These are phyloP conservation scores for Heimioporus sp. DNA, from an alignment of 768 basidiomycete species.

Conservation along the genomic window DNA sequence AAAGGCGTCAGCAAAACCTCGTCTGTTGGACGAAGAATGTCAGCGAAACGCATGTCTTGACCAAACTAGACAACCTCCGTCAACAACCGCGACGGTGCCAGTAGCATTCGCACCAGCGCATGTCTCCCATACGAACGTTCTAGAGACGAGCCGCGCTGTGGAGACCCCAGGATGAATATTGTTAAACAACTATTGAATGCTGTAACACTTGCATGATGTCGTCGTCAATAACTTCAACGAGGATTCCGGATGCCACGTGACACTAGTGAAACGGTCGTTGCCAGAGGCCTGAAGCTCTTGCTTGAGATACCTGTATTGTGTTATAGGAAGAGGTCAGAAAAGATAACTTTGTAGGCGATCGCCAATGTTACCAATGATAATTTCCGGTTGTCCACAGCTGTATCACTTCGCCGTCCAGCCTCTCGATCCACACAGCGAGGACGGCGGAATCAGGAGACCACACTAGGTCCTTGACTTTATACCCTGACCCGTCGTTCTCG, in stretches of 20 bases:
- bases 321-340: slow-evolving; percentile 4
- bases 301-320: slow-evolving; percentile 76
- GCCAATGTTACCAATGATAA: slow-evolving; percentile 75
- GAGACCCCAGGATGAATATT: slow-evolving; percentile 1
- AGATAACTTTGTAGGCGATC: neutral
- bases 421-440: slow-evolving; percentile 81
- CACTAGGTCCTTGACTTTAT: slow-evolving; percentile 67
- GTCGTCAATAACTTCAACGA: slow-evolving; percentile 63
- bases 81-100: slow-evolving; percentile 84
- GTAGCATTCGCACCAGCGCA: slow-evolving; percentile 73
- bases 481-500: slow-evolving; percentile 52
- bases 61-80: slow-evolving; percentile 65
- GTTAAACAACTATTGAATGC: neutral
- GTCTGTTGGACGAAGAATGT: slow-evolving; percentile 41
- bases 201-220: slow-evolving; percentile 52
- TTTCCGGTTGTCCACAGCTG: slow-evolving; percentile 95
- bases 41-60: neutral
- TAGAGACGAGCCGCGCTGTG: slow-evolving; percentile 53
- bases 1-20: slow-evolving; percentile 86
- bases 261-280: slow-evolving; percentile 61
- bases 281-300: slow-evolving; percentile 68
- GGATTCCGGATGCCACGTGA: slow-evolving; percentile 88
- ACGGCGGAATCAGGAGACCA: slow-evolving; percentile 93
- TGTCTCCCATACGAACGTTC: slow-evolving; percentile 78
- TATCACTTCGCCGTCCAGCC: slow-evolving; percentile 68